Conservation (phyloP, 345 rosid species). For the Salix exigua region DNA sequence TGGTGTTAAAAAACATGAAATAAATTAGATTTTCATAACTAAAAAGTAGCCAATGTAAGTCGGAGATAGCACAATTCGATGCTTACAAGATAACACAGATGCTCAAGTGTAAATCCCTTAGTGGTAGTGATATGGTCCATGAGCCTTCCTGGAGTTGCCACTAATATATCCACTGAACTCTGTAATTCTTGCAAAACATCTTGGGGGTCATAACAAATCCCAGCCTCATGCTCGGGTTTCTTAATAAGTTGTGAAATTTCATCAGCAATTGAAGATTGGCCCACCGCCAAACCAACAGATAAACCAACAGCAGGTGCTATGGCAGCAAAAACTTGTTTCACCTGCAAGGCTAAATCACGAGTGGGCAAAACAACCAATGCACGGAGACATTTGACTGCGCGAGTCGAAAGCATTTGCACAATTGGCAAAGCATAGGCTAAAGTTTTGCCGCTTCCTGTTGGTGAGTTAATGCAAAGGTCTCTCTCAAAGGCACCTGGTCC, state of each 20-base stretch:
- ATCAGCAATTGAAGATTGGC: conserved; percentile 84
- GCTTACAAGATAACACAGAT: conserved; percentile 88
- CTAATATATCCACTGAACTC: conserved; percentile 83
- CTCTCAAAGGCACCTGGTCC: conserved; percentile 87
- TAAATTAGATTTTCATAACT: conserved; percentile 3
- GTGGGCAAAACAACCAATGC: conserved; percentile 92
- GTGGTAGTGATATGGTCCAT: conserved; percentile 90
- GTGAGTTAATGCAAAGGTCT: conserved; percentile 87
- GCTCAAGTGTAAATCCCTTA: conserved; percentile 87
- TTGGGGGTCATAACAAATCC: conserved; percentile 79
- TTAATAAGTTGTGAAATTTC: conserved; percentile 76
- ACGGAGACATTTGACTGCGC: conserved; percentile 69
- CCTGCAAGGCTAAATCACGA: conserved; percentile 94
- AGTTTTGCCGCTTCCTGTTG: conserved; percentile 93
- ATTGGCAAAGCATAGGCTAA: conserved; percentile 88
- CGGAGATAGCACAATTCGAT: background rate
- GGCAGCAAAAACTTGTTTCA: conserved; percentile 82
- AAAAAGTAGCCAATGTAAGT: background rate
- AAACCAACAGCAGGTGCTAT: conserved; percentile 92
- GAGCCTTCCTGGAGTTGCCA: conserved; percentile 98
- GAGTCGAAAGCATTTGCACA: conserved; percentile 62
- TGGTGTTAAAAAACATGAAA: background rate
- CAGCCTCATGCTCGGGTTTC: conserved; percentile 73
- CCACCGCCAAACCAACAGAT: conserved; percentile 93
- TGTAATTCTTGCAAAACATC: conserved; percentile 46